Conservation (phyloP, 2,329 filamentous ascomycete genomes). For the Leptosphaerulina australis region DNA sequence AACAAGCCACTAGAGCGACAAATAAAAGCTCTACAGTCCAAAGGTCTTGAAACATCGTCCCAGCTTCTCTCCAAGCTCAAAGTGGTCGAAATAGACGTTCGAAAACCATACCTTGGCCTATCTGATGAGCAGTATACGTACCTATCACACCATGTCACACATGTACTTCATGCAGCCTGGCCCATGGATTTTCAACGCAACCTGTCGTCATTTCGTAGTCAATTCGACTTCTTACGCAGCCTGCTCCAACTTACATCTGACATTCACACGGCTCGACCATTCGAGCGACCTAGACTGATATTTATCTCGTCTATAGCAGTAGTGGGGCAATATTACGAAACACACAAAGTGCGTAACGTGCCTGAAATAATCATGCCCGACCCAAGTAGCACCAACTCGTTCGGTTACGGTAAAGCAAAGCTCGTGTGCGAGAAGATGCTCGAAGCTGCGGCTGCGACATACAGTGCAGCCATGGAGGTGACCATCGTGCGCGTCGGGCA, state of each 20-base stretch:
- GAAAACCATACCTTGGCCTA: not conserved
- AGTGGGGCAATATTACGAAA: not conserved
- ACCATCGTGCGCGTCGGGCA: not conserved
- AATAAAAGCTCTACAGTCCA: no score
- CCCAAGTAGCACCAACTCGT: not conserved
- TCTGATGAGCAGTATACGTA: not conserved
- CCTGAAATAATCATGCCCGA: not conserved
- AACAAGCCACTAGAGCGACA: no score
- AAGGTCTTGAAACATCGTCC: not conserved
- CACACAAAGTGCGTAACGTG: not conserved
- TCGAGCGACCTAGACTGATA: not conserved
- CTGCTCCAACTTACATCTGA: not conserved
- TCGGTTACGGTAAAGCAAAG: not conserved
- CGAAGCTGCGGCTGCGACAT: not conserved
- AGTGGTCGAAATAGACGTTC: no score
- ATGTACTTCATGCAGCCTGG: not conserved
- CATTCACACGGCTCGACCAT: not conserved
- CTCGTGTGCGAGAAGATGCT: not conserved
- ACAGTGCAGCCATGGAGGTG: not conserved
- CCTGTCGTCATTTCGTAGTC: not conserved
- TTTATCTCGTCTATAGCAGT: not conserved
- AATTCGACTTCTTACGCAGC: not conserved
- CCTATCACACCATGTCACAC: not conserved
- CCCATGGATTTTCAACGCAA: not conserved
- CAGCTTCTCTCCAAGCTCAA: no score